These are phyloP conservation scores for Orbilia blumenaviensis DNA, from an alignment of 2,329 filamentous ascomycete genomes.

Conservation along the genomic window DNA sequence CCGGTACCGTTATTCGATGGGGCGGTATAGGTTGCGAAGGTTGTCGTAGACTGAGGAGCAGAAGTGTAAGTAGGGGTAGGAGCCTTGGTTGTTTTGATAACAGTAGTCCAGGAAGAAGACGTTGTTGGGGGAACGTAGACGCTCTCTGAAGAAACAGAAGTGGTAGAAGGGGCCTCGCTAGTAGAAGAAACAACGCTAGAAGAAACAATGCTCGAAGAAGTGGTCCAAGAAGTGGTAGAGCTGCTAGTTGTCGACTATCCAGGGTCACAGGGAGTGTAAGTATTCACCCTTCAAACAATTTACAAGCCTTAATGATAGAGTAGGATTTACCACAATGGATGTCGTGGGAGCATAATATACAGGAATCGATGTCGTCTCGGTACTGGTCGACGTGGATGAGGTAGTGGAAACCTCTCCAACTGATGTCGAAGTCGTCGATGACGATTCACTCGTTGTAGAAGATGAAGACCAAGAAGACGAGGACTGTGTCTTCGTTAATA, in stretches of 20 bases:
- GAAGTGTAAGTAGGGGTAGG: constrained; percentile 43
- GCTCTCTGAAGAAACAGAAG: constrained; percentile 34
- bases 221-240: constrained; percentile 14
- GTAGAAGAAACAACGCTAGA: constrained; percentile 23
- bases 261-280: constrained; percentile 33
- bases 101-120: constrained; percentile 44
- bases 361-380: constrained; percentile 25
- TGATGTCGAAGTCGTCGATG: constrained; percentile 49
- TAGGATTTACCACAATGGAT: constrained; percentile 42
- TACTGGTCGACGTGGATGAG: constrained; percentile 37
- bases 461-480: constrained; percentile 27
- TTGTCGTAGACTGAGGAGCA: constrained; percentile 30
- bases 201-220: constrained; percentile 32
- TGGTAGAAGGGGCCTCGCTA: constrained; percentile 30
- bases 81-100: constrained; percentile 36
- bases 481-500: constrained; percentile 52
- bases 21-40: constrained; percentile 24
- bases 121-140: constrained; percentile 14
- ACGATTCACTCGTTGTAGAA: constrained; percentile 26
- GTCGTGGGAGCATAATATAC: constrained; percentile 40
- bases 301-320: constrained; percentile 20
- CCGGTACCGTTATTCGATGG: constrained; percentile 25
- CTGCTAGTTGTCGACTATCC: constrained; percentile 45
- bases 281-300: constrained; percentile 30
- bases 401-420: constrained; percentile 38